phyloP scores from a whole-genome alignment of 2,329 filamentous ascomycete species.

The Coccinonectria pachysandricola region DNA sequence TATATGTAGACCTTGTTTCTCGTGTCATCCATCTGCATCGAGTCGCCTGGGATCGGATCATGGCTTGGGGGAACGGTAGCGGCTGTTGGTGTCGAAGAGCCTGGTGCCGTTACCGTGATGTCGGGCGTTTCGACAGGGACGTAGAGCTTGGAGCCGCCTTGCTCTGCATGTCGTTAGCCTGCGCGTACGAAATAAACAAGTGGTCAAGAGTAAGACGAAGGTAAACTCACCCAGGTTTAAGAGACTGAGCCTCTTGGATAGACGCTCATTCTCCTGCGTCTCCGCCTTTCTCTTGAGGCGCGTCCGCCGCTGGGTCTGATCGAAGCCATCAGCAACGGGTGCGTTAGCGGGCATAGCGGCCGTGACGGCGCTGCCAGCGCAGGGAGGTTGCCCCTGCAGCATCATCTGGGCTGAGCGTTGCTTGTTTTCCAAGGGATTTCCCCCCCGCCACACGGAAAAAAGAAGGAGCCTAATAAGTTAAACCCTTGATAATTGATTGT shows the following conservation, averaged over 20 bases:
- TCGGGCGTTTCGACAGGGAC: constrained; percentile 50
- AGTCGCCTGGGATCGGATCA: constrained; percentile 34
- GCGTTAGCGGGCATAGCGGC: constrained; percentile 4
- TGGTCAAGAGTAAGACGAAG: neutral
- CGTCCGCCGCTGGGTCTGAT: constrained; percentile 12
- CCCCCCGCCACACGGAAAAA: neutral
- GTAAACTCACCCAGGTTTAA: constrained; percentile 62
- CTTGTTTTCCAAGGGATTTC: neutral
- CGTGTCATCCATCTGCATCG: constrained; percentile 79
- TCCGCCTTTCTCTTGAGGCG: constrained; percentile 51
- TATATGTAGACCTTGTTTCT: constrained; percentile 85
- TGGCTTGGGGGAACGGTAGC: constrained; percentile 9
- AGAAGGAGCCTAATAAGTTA: neutral
- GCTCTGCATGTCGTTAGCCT: constrained; percentile 34
- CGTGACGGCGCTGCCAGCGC: constrained; percentile 11
- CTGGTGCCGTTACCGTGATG: constrained; percentile 11
- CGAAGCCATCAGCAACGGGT: constrained; percentile 5
- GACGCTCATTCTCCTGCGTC: constrained; percentile 54
- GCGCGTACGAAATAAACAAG: neutral
- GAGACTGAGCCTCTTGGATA: constrained; percentile 74
- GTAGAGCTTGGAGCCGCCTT: constrained; percentile 54
- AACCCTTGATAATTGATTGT: neutral
- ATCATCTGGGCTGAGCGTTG: constrained; percentile 17
- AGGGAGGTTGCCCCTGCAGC: constrained; percentile 26
- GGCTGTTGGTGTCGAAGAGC: neutral